Base-by-base conservation (phyloP, 2,329 filamentous ascomycete genomes). In the Davidsoniella eucalypti region DNA sequence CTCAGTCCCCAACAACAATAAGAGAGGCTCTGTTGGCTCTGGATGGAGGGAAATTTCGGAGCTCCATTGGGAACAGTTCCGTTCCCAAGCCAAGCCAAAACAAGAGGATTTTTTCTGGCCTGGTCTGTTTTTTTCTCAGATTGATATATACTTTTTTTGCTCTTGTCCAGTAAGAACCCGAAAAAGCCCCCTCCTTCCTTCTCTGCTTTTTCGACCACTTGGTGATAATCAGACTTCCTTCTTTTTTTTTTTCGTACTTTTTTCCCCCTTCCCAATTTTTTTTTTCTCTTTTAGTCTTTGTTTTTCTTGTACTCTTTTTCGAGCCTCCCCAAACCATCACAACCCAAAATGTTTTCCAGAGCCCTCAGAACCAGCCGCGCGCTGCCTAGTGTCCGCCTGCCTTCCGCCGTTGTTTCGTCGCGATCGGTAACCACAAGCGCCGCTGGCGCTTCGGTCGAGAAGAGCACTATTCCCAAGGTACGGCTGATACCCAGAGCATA, bases 341-440 rank as follows among this genome's bases (percentile, higher is more conserved):
- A 48, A 29, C 6, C 29, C 29, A 64, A 63, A 64, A 86, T 86
- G 82, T 78, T 86, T 67, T 84, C 81, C 63, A 75, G 80, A 69
- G 71, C 78, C 65, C 68, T 82, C 63, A 73, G 78, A 69, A 70
- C 69, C 54, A 67, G 75, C 61, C 72, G 76, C 64, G 71, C 72
- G 65, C 73, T 78, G 61, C 64, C 82, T 66, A 70, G 72, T 62
- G 63, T 67, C 60, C 65, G 67, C 56, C 64, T 65, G 56, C 64
- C 67, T 49, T 61, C 65, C 52, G 63, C 71, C 54, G 61, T 67
- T 52, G 67, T 67, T 56, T 69, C 73, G 58, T 71, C 78, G 64
- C 79, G 90, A 65, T 78, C 78, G 59, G 92, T 98, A 63, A 98
- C 92, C 59, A 96, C 92, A 58, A 83, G 96, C 69, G 92, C 92